Evolutionary conservation across 371 early-diverging fungal genomes (phyloP).

Genomic region (Mucor saturninus): DNA sequence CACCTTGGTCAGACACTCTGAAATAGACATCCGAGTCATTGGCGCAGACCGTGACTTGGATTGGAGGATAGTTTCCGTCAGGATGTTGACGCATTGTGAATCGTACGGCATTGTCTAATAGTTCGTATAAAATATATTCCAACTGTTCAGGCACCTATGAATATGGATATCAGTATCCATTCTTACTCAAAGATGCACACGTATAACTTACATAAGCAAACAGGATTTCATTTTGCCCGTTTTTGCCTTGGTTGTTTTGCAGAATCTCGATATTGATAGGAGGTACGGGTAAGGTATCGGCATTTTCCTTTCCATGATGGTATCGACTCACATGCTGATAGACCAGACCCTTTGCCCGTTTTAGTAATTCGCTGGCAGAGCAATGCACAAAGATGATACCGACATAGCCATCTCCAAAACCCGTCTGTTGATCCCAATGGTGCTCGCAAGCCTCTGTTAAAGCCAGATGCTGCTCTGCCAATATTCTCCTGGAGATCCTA

Average conservation of each 20-base stretch:
- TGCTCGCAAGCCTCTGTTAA: constrained; percentile 69
- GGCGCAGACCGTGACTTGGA: constrained; percentile 83
- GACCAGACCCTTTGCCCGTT: constrained; percentile 39
- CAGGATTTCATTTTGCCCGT: constrained; percentile 37
- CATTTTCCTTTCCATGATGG: neutral
- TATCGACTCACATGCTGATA: constrained; percentile 29
- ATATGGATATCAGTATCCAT: no score
- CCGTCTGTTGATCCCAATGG: constrained; percentile 40
- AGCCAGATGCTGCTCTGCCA: constrained; percentile 93
- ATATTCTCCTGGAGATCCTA: constrained; percentile 89
- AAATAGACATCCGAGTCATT: constrained; percentile 80
- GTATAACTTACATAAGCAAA: constrained; percentile 51
- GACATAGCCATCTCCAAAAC: constrained; percentile 55
- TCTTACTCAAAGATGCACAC: neutral
- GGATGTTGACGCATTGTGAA: constrained; percentile 49
- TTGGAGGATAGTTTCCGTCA: constrained; percentile 61
- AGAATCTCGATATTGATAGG: constrained; percentile 26
- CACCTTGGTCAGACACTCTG: constrained; percentile 91
- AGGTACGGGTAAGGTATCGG: constrained; percentile 20
- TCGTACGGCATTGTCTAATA: constrained; percentile 88
- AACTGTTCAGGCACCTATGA: constrained; percentile 87
- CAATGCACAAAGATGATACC: constrained; percentile 67
- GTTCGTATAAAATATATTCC: constrained; percentile 92
- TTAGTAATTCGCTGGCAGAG: constrained; percentile 55
- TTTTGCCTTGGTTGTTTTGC: constrained; percentile 21